Evolutionary conservation across 371 early-diverging fungal species (phyloP).

Genomic region (Gilbertella persicaria): DNA sequence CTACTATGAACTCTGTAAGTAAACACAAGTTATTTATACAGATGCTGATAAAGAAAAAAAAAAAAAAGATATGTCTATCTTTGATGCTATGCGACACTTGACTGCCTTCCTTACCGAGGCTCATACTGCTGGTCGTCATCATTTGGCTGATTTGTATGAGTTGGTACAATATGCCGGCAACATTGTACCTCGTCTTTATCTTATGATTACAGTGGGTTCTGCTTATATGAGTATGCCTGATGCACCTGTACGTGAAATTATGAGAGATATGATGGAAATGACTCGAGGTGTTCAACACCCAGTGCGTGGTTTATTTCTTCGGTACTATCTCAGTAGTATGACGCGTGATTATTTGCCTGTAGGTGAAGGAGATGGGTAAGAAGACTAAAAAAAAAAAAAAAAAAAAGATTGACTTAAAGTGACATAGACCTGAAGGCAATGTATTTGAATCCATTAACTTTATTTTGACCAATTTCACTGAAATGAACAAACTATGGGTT

Average conservation of each 20-base stretch:
- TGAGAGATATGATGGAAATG: conserved; percentile 98
- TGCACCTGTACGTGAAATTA: conserved; percentile 88
- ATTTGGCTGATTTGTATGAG: conserved; percentile 93
- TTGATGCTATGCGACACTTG: conserved; percentile 89
- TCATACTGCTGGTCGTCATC: conserved; percentile 79
- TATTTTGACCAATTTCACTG: conserved; percentile 93
- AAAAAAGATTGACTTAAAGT: neutral
- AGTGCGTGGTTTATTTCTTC: conserved; percentile 89
- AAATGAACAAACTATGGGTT: conserved; percentile 99
- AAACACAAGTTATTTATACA: neutral
- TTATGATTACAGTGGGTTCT: conserved; percentile 96
- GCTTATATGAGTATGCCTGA: conserved; percentile 85
- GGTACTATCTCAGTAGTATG: conserved; percentile 90
- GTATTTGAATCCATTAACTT: conserved; percentile 90
- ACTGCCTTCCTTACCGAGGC: conserved; percentile 81
- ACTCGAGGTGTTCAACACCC: conserved; percentile 96
- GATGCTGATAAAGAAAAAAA: neutral
- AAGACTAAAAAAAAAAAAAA: neutral
- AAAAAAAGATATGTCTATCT: conserved; percentile 86
- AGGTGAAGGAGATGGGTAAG: conserved; percentile 56
- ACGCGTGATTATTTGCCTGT: conserved; percentile 85
- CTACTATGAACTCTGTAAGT: conserved; percentile 93
- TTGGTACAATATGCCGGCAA: conserved; percentile 95
- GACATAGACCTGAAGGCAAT: conserved; percentile 74
- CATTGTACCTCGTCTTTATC: conserved; percentile 92